Conservation (phyloP, 2,329 filamentous ascomycete species). For the Cytospora leucostoma region DNA sequence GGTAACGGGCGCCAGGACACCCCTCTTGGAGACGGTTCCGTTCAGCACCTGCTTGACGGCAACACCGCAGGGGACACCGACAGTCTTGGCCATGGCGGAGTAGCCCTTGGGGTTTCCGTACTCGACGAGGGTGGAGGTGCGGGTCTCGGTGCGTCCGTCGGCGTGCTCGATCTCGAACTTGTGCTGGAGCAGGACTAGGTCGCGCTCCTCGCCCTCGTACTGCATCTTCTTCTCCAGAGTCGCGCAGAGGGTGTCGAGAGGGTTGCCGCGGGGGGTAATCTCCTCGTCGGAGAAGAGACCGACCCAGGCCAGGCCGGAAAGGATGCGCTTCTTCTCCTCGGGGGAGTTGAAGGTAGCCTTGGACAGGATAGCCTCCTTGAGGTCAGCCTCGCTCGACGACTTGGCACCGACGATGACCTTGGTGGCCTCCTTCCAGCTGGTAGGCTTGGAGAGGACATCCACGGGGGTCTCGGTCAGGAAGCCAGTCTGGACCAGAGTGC, state of each 20-base stretch:
- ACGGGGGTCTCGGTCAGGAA: conserved; percentile 76
- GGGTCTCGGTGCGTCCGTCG: conserved; percentile 75
- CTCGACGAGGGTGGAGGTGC: conserved; percentile 78
- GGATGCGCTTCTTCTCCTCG: conserved; percentile 69
- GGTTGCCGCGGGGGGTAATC: conserved; percentile 74
- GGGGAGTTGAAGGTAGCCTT: conserved; percentile 70
- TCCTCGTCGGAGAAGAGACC: conserved; percentile 67
- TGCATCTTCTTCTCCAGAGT: conserved; percentile 88
- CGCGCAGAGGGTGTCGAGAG: conserved; percentile 88
- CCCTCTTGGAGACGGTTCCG: conserved; percentile 71
- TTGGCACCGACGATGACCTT: conserved; percentile 71
- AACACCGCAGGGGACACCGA: conserved; percentile 67
- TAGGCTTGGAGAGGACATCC: conserved; percentile 64
- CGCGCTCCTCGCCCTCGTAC: conserved; percentile 79
- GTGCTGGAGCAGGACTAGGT: conserved; percentile 80
- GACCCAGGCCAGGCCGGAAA: conserved; percentile 71
- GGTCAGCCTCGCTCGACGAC: conserved; percentile 67
- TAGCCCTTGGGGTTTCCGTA: conserved; percentile 80
- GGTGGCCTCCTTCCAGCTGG: conserved; percentile 84
- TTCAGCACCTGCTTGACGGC: conserved; percentile 79
- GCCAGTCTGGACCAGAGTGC: conserved; percentile 82
- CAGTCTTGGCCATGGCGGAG: conserved; percentile 80
- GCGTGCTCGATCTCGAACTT: conserved; percentile 82
- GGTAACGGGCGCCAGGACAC: conserved; percentile 76
- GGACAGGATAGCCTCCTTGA: conserved; percentile 70